Evolutionary conservation across 2,329 filamentous ascomycete genomes (phyloP).

Genomic region (Annulohypoxylon truncatum): DNA sequence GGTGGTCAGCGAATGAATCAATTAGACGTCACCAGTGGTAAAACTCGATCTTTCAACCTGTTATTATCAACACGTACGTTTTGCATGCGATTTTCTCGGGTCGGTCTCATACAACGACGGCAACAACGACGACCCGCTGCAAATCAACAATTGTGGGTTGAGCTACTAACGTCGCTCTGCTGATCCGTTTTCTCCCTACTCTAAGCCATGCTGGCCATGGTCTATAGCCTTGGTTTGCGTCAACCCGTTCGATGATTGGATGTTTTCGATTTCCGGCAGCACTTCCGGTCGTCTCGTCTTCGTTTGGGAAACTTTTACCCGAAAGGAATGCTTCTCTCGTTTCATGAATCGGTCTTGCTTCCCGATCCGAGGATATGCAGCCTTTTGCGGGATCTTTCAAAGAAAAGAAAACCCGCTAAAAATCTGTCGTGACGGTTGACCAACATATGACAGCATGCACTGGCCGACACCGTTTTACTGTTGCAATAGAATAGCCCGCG

Average conservation of each 20-base stretch:
- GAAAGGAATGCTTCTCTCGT: constrained; percentile 39
- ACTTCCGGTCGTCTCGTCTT: constrained; percentile 41
- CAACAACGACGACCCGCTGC: constrained; percentile 16
- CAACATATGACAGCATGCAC: constrained; percentile 25
- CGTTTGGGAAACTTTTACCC: constrained; percentile 37
- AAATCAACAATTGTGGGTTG: constrained; percentile 24
- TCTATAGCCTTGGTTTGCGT: constrained; percentile 17
- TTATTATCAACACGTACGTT: constrained; percentile 1
- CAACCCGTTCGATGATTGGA: constrained; percentile 31
- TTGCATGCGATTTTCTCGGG: constrained; percentile 18
- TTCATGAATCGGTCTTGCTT: constrained; percentile 38
- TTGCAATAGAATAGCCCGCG: constrained; percentile 37
- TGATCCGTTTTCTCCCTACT: constrained; percentile 24
- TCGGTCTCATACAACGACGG: constrained; percentile 22
- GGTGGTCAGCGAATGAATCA: neutral
- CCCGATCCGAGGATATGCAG: constrained; percentile 37
- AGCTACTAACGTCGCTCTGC: constrained; percentile 11
- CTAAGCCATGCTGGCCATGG: constrained; percentile 18
- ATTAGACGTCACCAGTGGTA: constrained; percentile 4
- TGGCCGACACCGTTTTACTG: constrained; percentile 29
- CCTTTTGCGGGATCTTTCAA: constrained; percentile 29
- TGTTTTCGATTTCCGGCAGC: constrained; percentile 23
- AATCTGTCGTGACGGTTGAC: constrained; percentile 29
- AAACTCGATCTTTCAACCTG: constrained; percentile 12
- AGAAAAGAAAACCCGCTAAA: neutral